Evolutionary conservation across 768 basidiomycete genomes (phyloP).

Genomic region (Cyclocybe cylindracea): DNA sequence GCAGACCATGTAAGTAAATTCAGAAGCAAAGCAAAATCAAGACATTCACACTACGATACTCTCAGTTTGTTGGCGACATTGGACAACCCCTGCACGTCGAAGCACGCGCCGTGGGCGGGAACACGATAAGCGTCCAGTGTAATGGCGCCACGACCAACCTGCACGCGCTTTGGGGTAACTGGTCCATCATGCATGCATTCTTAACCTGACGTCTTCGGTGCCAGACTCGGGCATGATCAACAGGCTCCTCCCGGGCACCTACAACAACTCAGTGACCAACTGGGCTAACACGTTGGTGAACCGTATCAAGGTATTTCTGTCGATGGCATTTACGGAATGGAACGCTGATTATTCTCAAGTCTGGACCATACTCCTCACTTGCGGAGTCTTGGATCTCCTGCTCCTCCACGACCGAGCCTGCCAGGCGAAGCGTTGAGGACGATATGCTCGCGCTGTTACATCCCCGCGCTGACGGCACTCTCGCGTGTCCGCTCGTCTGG

Average conservation of each 20-base stretch:
- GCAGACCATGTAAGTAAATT: conserved; percentile 31
- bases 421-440: conserved; percentile 27
- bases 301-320: conserved; percentile 38
- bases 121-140: conserved; percentile 41
- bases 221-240: conserved; percentile 43
- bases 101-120: conserved; percentile 44
- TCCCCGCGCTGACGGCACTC: conserved; percentile 34
- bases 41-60: neutral
- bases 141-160: conserved; percentile 41
- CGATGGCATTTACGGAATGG: too few relatives aligned
- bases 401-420: conserved; percentile 34
- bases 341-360: conserved; percentile 18
- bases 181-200: neutral
- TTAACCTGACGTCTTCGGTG: neutral
- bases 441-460: conserved; percentile 31
- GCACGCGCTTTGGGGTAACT: conserved; percentile 43
- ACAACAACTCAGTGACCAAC: conserved; percentile 33
- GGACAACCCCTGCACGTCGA: conserved; percentile 53
- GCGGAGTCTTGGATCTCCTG: conserved; percentile 40
- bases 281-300: conserved; percentile 40
- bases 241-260: conserved; percentile 33
- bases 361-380: conserved; percentile 29
- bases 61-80: conserved; percentile 48
- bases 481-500: conserved; percentile 50
- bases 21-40: neutral